Evolutionary conservation across 768 basidiomycete species (phyloP).

Genomic region (Phaeolepiota aurea): DNA sequence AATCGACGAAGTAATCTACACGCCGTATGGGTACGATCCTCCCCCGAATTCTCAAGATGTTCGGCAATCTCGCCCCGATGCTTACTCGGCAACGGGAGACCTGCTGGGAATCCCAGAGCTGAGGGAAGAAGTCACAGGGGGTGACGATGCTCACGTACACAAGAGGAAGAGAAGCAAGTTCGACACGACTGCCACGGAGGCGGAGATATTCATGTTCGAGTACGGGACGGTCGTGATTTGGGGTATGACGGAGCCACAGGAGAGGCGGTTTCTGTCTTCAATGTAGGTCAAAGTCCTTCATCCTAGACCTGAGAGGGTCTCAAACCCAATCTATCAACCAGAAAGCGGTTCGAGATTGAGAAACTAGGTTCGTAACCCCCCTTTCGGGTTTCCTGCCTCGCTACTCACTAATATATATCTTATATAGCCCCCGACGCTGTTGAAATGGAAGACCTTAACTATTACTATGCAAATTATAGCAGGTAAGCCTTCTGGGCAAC

Average conservation of each 20-base stretch:
- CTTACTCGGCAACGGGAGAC: constrained; percentile 49
- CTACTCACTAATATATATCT: background rate
- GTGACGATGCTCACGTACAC: constrained; percentile 20
- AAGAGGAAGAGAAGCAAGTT: constrained; percentile 60
- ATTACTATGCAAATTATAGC: constrained; percentile 95
- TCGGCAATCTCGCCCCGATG: constrained; percentile 15
- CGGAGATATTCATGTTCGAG: constrained; percentile 89
- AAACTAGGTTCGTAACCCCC: constrained; percentile 58
- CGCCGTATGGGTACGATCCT: constrained; percentile 78
- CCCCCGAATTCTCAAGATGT: constrained; percentile 21
- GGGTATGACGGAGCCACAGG: constrained; percentile 94
- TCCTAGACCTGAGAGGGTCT: no score
- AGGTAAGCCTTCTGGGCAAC: constrained; percentile 46
- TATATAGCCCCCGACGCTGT: constrained; percentile 73
- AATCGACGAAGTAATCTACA: constrained; percentile 92
- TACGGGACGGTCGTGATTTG: constrained; percentile 96
- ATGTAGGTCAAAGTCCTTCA: constrained; percentile 51
- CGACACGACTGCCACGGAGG: constrained; percentile 55
- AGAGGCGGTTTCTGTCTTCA: constrained; percentile 83
- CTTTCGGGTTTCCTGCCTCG: no score
- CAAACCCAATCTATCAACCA: no score
- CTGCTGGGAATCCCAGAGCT: constrained; percentile 75
- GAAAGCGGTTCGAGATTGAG: constrained; percentile 92
- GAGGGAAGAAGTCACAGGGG: constrained; percentile 24
- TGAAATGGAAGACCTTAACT: constrained; percentile 96